Conservation (phyloP, 2,329 filamentous ascomycete species). For the Colletotrichum cuscutae region DNA sequence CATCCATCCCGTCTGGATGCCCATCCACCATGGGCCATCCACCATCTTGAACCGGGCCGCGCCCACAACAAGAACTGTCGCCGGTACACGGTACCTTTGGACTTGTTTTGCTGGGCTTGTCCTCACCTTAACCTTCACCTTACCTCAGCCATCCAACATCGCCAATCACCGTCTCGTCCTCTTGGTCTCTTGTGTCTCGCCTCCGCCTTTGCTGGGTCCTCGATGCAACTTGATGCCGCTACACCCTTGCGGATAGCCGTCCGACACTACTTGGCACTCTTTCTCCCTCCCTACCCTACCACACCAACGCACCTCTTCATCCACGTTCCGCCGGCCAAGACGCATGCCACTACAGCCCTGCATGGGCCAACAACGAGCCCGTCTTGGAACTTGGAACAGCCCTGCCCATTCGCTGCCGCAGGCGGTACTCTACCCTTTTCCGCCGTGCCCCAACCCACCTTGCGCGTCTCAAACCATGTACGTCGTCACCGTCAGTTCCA, state of each 20-base stretch:
- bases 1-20: conserved; percentile 14
- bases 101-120: neutral
- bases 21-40: conserved; percentile 12
- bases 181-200: conserved; percentile 13
- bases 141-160: neutral
- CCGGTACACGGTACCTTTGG: conserved; percentile 18
- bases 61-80: neutral
- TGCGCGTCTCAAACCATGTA: conserved; percentile 35
- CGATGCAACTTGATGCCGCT: conserved; percentile 28
- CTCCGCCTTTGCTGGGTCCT: conserved; percentile 32
- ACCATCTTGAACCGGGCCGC: conserved; percentile 1
- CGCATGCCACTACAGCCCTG: conserved; percentile 34
- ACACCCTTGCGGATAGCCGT: conserved; percentile 33
- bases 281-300: conserved; percentile 1
- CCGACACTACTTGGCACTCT: conserved; percentile 28
- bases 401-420: conserved; percentile 33
- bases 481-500: conserved; percentile 35
- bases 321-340: conserved; percentile 31
- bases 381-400: conserved; percentile 34
- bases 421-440: conserved; percentile 33
- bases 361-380: conserved; percentile 29
- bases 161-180: conserved; percentile 6
- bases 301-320: conserved; percentile 5
- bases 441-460: conserved; percentile 31
- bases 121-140: conserved; percentile 23